Base-by-base conservation (phyloP, 345 rosid species). In the Excoecaria cochinchinensis region DNA sequence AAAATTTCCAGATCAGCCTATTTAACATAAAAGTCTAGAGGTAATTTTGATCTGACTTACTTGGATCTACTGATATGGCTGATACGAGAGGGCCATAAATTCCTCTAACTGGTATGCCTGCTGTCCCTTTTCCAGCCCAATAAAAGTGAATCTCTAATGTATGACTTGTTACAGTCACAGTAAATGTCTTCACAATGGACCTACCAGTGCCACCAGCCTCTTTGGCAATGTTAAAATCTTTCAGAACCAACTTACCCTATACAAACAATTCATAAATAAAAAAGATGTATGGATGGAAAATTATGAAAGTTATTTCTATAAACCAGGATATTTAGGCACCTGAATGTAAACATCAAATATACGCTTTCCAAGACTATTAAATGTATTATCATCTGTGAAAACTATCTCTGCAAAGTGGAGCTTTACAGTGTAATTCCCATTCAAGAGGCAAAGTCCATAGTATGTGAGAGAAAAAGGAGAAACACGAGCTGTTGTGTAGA, bases 401-500 rank as follows among this genome's bases (percentile, higher is more conserved):
- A 73, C 79, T 76, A 94, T 92, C 91, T 94, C 97, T 6, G 97
- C 91, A 66, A 94, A 92, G 83, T 91, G 97, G 68, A 94, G 97
- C 19, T 76, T 78, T n/a, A 92, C 86, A 16, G 86, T 91, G 88
- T 94, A 92, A 71, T 88, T 88, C 64, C 97, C 98, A 17, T 87
- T 81, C 76, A 82, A 80, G 1, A 92, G 97, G 80, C 98, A 91
- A 50, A 88, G 83, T 62, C 97, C 97, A 22, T 90, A 91, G 89
- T 90, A 94, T 67, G 94, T 91, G 67, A 94, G 89, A 4, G 97
- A 89, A 66, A 84, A 84, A 66, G 98, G 89, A 71, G 98, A 90
- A 80, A 74, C 81, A 11, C 97, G 89, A 4, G 97, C 95, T 38
- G 91, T 85, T 19, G 77, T 86, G 79, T 90, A 94, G 13, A 94